These are phyloP conservation scores for Peronospora destructor DNA, from an alignment of 352 stramenopile species.

Conservation along the genomic window DNA sequence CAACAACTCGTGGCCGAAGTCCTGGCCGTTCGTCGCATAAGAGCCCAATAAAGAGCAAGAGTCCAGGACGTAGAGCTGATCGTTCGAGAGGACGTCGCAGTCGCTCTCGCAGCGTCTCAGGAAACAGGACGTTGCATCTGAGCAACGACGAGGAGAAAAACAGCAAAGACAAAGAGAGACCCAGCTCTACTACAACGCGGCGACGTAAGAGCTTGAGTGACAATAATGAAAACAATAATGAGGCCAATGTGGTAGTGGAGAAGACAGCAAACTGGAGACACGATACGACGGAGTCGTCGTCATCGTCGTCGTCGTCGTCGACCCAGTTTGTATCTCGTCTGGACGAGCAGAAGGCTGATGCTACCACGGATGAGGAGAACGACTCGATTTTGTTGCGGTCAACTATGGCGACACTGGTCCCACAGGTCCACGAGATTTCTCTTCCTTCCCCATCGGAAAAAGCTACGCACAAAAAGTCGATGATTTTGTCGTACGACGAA, in stretches of 20 bases:
- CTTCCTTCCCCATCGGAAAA: constrained; percentile 8
- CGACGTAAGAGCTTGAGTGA: constrained; percentile 18
- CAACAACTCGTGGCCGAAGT: constrained; percentile 38
- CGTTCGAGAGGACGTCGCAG: constrained; percentile 32
- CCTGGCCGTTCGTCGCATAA: constrained; percentile 34
- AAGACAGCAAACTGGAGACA: constrained; percentile 12
- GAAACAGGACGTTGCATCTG: constrained; percentile 28
- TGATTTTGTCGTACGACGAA: constrained; percentile 54
- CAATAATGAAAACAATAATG: constrained; percentile 15
- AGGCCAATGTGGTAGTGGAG: constrained; percentile 11
- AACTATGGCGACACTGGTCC: constrained; percentile 36
- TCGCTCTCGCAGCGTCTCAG: constrained; percentile 59
- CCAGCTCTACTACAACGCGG: constrained; percentile 6
- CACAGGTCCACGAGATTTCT: constrained; percentile 26
- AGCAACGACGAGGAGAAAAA: constrained; percentile 18
- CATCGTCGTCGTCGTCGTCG: constrained; percentile 24
- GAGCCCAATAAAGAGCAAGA: constrained; percentile 31
- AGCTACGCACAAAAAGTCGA: constrained; percentile 25
- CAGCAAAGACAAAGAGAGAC: constrained; percentile 10
- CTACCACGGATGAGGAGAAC: constrained; percentile 34
- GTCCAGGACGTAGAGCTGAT: constrained; percentile 33
- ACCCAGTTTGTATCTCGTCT: constrained; percentile 28
- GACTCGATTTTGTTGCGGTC: constrained; percentile 45
- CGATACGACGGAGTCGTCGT: constrained; percentile 18
- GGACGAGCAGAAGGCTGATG: constrained; percentile 27